phyloP scores from a whole-genome alignment of 169 alveolate species.

The Cryptosporidium canis region DNA sequence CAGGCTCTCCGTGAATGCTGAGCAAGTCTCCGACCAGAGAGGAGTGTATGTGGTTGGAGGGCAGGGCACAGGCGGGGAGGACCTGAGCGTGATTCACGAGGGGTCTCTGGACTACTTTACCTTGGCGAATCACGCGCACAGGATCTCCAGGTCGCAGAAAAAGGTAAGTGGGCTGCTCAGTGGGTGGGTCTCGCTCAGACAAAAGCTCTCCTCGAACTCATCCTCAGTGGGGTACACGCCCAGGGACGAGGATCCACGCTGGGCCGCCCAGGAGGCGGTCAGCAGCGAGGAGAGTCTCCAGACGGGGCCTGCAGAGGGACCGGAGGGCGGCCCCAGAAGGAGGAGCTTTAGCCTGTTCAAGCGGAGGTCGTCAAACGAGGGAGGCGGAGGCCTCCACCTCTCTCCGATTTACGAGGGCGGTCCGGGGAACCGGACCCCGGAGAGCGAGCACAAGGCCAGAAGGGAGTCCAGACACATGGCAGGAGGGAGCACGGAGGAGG shows the following conservation, averaged over 20 bases:
- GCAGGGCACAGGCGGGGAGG: neutral
- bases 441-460: neutral
- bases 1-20: neutral
- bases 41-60: neutral
- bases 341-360: constrained; percentile 36
- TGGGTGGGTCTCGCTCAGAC: constrained; percentile 28
- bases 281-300: neutral
- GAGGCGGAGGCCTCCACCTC: neutral
- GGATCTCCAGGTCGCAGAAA: neutral
- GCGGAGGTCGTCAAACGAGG: constrained; percentile 18
- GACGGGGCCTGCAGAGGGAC: neutral
- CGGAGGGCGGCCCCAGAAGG: neutral
- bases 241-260: neutral
- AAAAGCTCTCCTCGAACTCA: neutral
- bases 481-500: neutral
- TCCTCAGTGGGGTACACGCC: neutral
- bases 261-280: neutral
- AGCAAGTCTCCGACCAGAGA: no score
- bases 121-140: neutral
- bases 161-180: neutral
- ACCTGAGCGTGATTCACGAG: neutral
- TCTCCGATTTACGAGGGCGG: neutral
- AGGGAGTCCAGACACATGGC: neutral
- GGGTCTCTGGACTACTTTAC: neutral
- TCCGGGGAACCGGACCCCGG: neutral